Evolutionary conservation across 2,329 filamentous ascomycete genomes (phyloP).

Genomic region (Penicillium sp.): DNA sequence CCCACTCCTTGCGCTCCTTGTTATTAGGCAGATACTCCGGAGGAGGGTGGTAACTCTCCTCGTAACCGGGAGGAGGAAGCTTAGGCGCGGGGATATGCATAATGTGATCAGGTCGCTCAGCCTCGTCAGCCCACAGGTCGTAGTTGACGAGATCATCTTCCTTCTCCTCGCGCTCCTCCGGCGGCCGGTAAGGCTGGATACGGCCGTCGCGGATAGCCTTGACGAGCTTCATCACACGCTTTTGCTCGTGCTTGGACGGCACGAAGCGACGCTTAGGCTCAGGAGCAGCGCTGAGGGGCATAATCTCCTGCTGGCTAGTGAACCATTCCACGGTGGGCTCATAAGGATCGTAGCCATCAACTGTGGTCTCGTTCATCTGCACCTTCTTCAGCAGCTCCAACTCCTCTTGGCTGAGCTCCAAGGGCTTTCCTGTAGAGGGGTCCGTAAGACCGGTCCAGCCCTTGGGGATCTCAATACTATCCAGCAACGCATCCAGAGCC

Average conservation of each 20-base stretch:
- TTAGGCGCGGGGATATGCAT: slow-evolving; percentile 98
- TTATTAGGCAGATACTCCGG: slow-evolving; percentile 87
- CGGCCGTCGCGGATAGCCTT: slow-evolving; percentile 91
- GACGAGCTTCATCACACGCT: slow-evolving; percentile 95
- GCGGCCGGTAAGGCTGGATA: slow-evolving; percentile 84
- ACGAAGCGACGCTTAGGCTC: slow-evolving; percentile 95
- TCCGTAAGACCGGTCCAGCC: slow-evolving; percentile 97
- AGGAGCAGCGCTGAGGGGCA: slow-evolving; percentile 91
- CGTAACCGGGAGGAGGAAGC: slow-evolving; percentile 86
- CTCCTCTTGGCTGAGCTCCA: slow-evolving; percentile 84
- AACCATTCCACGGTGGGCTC: slow-evolving; percentile 95
- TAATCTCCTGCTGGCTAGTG: slow-evolving; percentile 82
- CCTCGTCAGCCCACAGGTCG: slow-evolving; percentile 94
- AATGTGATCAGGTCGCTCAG: slow-evolving; percentile 73
- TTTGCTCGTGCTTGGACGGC: slow-evolving; percentile 94
- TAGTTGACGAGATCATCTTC: slow-evolving; percentile 71
- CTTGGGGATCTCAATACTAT: slow-evolving; percentile 95
- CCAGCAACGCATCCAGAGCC: slow-evolving; percentile 86
- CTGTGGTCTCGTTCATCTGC: slow-evolving; percentile 82
- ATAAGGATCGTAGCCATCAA: slow-evolving; percentile 90
- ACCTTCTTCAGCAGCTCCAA: slow-evolving; percentile 83
- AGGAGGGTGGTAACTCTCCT: slow-evolving; percentile 94
- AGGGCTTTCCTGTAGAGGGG: slow-evolving; percentile 85
- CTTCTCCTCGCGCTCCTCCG: slow-evolving; percentile 69
- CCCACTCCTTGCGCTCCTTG: slow-evolving; percentile 81